A percentile compares a stretch with the other conserved stretches of the same genome.
phyloP scores from a whole-genome alignment of 75 land plant genomes.

The Pinus tabuliformis region DNA sequence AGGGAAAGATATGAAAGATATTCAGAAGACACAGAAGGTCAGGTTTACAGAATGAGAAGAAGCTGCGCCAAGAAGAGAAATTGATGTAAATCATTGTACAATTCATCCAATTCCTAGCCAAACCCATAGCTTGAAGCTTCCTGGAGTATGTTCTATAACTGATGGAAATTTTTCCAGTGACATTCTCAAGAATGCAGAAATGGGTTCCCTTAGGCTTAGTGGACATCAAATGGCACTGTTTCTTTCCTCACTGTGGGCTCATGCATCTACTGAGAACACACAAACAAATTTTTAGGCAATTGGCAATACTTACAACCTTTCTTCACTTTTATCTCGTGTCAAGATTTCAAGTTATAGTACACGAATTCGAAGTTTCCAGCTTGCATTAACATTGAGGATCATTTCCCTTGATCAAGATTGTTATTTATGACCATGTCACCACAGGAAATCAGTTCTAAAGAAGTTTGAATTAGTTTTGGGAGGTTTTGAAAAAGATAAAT shows the following conservation, averaged over 20 bases:
- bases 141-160: conserved; percentile 13
- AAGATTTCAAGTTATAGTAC: too few relatives aligned
- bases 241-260: conserved; percentile 76
- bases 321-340: too few relatives aligned
- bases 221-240: conserved; percentile 76
- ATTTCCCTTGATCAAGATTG: too few relatives aligned
- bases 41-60: conserved; percentile 4
- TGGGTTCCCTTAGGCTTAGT: conserved; percentile 53
- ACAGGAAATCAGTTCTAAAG: too few relatives aligned
- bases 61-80: neutral
- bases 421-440: too few relatives aligned
- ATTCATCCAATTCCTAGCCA: conserved; percentile 39
- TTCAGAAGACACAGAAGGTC: conserved; percentile 8
- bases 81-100: conserved; percentile 20
- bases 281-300: too few relatives aligned
- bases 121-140: conserved; percentile 28
- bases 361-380: too few relatives aligned
- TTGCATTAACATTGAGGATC: too few relatives aligned
- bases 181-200: conserved; percentile 9
- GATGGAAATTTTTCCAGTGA: conserved; percentile 16
- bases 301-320: too few relatives aligned
- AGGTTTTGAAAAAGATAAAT: too few relatives aligned
- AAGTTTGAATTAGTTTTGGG: too few relatives aligned
- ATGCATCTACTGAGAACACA: conserved; percentile 27
- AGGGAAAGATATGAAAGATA: conserved; percentile 3